These are phyloP conservation scores for Ogataea nitratoaversa DNA, from an alignment of 805 yeast species.

Conservation along the genomic window DNA sequence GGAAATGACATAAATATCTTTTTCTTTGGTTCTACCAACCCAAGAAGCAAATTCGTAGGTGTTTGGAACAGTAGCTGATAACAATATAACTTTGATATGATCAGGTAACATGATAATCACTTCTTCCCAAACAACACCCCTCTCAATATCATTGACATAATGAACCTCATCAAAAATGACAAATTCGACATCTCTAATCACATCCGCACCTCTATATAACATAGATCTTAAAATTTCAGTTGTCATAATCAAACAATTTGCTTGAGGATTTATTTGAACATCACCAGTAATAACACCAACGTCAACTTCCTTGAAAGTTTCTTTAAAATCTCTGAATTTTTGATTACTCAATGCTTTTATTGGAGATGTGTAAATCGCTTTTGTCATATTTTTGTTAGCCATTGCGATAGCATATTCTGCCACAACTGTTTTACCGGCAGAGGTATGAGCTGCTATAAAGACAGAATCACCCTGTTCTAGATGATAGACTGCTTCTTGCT, in stretches of 20 bases:
- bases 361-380: constrained; percentile 94
- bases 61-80: constrained; percentile 98
- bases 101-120: constrained; percentile 94
- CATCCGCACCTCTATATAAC: constrained; percentile 96
- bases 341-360: constrained; percentile 93
- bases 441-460: constrained; percentile 96
- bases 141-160: constrained; percentile 94
- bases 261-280: constrained; percentile 97
- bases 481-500: constrained; percentile 94
- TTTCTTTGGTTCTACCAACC: constrained; percentile 96
- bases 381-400: constrained; percentile 80
- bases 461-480: constrained; percentile 98
- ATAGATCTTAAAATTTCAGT: constrained; percentile 95
- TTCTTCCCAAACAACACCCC: constrained; percentile 99
- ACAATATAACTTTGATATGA: constrained; percentile 87
- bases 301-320: constrained; percentile 82
- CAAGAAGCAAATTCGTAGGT: constrained; percentile 96
- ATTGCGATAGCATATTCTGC: constrained; percentile 98
- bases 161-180: constrained; percentile 98
- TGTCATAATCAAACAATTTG: constrained; percentile 97
- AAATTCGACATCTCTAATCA: constrained; percentile 99
- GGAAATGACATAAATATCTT: constrained; percentile 92
- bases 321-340: constrained; percentile 88
- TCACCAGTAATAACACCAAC: constrained; percentile 99
- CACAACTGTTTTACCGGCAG: constrained; percentile 96